These are phyloP conservation scores for Neoboletus subvelutipes DNA, from an alignment of 768 basidiomycete species.

Conservation along the genomic window DNA sequence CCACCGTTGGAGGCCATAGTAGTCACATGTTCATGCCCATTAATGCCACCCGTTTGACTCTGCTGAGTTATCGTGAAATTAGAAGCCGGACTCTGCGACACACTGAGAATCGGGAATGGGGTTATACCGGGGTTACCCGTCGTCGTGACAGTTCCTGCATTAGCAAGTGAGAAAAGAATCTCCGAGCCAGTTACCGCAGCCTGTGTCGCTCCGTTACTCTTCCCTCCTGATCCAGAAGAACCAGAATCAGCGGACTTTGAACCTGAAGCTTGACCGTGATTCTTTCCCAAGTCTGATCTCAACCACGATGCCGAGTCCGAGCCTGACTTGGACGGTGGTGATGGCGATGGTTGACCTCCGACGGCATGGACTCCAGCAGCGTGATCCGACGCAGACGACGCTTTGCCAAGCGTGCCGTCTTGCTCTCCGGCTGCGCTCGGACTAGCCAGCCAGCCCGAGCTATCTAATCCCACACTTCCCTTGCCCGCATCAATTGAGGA, in stretches of 20 bases:
- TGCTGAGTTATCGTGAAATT: background rate
- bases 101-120: slow-evolving; percentile 24
- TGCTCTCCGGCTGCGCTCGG: slow-evolving; percentile 1
- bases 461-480: slow-evolving; percentile 5
- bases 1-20: background rate
- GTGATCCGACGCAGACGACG: slow-evolving; percentile 4
- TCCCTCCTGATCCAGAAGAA: background rate
- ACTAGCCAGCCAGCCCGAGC: slow-evolving; percentile 18
- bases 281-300: slow-evolving; percentile 6
- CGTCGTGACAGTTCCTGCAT: background rate
- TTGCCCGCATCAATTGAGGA: slow-evolving; percentile 25
- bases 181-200: background rate
- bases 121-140: background rate
- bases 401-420: slow-evolving; percentile 4
- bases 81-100: background rate
- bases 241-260: background rate
- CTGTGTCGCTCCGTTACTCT: background rate
- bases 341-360: background rate
- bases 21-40: background rate
- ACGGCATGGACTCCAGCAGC: background rate
- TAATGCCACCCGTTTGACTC: background rate
- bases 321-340: slow-evolving; percentile 2
- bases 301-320: background rate
- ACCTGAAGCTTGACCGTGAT: background rate
- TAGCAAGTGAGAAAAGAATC: background rate